Evolutionary conservation across 164 flowering plant genomes (phyloP).

Genomic region (Houttuynia cordata): DNA sequence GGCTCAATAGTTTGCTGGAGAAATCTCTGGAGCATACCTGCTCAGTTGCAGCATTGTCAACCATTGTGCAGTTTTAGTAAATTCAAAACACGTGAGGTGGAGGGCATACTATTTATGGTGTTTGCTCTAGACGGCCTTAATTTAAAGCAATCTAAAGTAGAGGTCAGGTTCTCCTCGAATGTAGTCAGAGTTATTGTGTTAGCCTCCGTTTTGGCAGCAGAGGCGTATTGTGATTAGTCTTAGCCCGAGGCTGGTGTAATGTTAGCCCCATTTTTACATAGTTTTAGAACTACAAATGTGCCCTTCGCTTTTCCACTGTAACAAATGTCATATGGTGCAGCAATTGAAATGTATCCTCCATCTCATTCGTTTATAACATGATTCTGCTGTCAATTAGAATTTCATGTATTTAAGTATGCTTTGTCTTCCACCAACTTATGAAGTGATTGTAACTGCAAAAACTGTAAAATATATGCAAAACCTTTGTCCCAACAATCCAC

Average conservation of each 20-base stretch:
- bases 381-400: no score
- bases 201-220: background rate
- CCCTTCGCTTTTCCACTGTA: background rate
- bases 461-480: no score
- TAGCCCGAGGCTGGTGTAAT: background rate
- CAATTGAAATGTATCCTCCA: background rate
- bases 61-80: background rate
- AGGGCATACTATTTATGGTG: background rate
- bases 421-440: no score
- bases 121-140: background rate
- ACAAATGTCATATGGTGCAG: background rate
- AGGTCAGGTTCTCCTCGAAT: background rate
- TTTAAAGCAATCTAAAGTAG: background rate
- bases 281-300: background rate
- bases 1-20: conserved; percentile 16
- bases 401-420: no score
- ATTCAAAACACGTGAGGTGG: background rate
- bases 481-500: no score
- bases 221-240: background rate
- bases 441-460: no score
- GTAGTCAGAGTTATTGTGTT: background rate
- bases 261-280: background rate
- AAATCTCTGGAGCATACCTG: background rate
- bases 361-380: background rate
- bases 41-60: background rate